Evolutionary conservation across 2,329 filamentous ascomycete genomes (phyloP).

Genomic region (Ceratocystis alfenasii): DNA sequence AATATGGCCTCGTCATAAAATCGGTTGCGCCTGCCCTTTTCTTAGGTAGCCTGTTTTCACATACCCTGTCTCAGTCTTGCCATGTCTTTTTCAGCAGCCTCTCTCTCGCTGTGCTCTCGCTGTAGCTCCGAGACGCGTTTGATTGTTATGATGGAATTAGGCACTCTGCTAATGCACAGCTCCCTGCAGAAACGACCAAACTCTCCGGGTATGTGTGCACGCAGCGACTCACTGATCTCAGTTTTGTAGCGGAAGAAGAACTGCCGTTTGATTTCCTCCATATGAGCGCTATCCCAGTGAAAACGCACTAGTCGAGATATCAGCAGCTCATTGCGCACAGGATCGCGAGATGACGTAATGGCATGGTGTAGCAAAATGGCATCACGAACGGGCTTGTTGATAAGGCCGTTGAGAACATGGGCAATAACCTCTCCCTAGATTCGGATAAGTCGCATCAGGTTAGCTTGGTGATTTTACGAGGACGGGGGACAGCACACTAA

Average conservation of each 20-base stretch:
- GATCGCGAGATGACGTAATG: constrained; percentile 58
- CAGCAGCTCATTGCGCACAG: constrained; percentile 69
- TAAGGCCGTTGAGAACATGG: constrained; percentile 90
- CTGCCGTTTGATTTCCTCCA: constrained; percentile 66
- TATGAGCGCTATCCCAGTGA: constrained; percentile 82
- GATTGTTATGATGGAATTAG: constrained; percentile 45
- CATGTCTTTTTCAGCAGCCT: constrained; percentile 6
- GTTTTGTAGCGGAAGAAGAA: constrained; percentile 66
- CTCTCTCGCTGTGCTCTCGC: constrained; percentile 17
- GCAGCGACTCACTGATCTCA: constrained; percentile 65
- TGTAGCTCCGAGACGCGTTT: constrained; percentile 30
- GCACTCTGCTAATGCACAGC: constrained; percentile 52
- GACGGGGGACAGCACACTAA: constrained; percentile 6
- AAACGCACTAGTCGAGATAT: constrained; percentile 77
- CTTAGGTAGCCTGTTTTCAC: neutral
- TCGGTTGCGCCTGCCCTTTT: neutral
- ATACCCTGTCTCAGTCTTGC: constrained; percentile 6
- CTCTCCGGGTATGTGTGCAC: constrained; percentile 62
- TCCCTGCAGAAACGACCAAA: constrained; percentile 66
- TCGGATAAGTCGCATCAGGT: constrained; percentile 18
- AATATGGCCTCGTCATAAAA: neutral
- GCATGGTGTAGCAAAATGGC: constrained; percentile 85
- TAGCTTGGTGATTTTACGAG: constrained; percentile 14
- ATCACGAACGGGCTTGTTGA: constrained; percentile 89
- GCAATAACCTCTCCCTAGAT: constrained; percentile 78